phyloP scores from a whole-genome alignment of 352 stramenopile genomes.

The Phytopythium montanum region DNA sequence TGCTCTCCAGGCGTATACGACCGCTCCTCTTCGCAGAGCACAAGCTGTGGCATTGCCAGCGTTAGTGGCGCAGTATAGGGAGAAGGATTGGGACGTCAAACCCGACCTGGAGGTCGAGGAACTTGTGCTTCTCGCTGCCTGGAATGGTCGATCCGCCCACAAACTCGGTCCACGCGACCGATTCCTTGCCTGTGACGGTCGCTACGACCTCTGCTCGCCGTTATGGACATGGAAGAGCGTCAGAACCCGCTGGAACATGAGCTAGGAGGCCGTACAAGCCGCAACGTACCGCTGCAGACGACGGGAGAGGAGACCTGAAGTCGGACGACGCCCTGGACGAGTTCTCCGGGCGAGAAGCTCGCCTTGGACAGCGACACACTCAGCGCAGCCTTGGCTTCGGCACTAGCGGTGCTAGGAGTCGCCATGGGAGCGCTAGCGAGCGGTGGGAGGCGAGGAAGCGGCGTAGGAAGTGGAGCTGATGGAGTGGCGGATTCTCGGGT shows the following conservation, averaged over 20 bases:
- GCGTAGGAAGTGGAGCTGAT: too few relatives aligned
- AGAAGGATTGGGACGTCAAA: too few relatives aligned
- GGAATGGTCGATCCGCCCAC: slow-evolving; percentile 2
- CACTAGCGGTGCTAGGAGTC: not conserved
- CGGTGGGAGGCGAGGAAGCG: not conserved
- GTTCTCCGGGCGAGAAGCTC: slow-evolving; percentile 23
- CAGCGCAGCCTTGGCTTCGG: slow-evolving; percentile 26
- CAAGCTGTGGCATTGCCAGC: slow-evolving; percentile 20
- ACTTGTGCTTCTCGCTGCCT: slow-evolving; percentile 9
- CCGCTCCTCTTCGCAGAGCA: slow-evolving; percentile 38
- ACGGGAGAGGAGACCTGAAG: slow-evolving; percentile 24
- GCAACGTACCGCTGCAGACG: slow-evolving; percentile 22
- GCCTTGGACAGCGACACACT: slow-evolving; percentile 18
- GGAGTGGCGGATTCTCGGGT: not conserved
- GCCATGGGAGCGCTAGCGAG: not conserved
- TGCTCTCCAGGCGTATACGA: slow-evolving; percentile 42
- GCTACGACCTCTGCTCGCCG: slow-evolving; percentile 16
- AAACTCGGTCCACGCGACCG: slow-evolving; percentile 29
- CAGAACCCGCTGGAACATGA: not conserved
- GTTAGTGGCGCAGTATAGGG: not conserved
- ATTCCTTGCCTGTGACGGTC: slow-evolving; percentile 23
- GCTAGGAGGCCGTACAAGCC: not conserved
- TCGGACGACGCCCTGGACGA: slow-evolving; percentile 22
- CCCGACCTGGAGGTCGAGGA: slow-evolving; percentile 2
- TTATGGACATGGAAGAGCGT: not conserved